Evolutionary conservation across 306 rosid species (phyloP).

Genomic region (Hippophae tibetana): DNA sequence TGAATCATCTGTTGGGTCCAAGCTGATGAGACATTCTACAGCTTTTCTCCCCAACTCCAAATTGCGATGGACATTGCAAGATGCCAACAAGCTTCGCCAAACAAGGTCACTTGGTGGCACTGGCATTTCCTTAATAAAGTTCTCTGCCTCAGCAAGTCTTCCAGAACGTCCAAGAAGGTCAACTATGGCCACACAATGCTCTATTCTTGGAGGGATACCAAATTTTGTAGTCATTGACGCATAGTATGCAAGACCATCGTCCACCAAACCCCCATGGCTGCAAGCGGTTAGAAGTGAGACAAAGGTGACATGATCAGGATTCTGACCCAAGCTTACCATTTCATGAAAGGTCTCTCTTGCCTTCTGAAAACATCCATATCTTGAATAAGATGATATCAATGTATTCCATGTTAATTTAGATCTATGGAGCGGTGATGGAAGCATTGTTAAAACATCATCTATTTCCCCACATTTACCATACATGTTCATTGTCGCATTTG

Average conservation of each 20-base stretch:
- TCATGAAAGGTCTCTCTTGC: constrained; percentile 65
- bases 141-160: constrained; percentile 71
- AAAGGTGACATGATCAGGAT: constrained; percentile 85
- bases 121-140: constrained; percentile 51
- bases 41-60: constrained; percentile 68
- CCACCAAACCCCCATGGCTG: constrained; percentile 82
- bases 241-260: constrained; percentile 78
- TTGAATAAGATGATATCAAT: constrained; percentile 74
- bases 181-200: constrained; percentile 78
- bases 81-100: constrained; percentile 81
- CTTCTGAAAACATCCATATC: constrained; percentile 58
- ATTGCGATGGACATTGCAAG: constrained; percentile 75
- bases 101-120: constrained; percentile 58
- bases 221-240: constrained; percentile 51
- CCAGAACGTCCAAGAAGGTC: constrained; percentile 97
- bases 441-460: constrained; percentile 55
- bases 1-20: constrained; percentile 72
- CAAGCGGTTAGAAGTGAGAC: constrained; percentile 88
- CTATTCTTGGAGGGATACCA: constrained; percentile 52
- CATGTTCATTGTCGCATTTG: constrained; percentile 88
- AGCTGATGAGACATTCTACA: constrained; percentile 50
- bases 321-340: constrained; percentile 55
- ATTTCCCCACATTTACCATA: constrained; percentile 89
- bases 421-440: constrained; percentile 45
- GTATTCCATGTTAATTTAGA: constrained; percentile 78